Percentiles rank a stretch among this genome's conserved stretches.
phyloP scores from a whole-genome alignment of 306 rosid species.

The Sechiopsis laciniata region DNA sequence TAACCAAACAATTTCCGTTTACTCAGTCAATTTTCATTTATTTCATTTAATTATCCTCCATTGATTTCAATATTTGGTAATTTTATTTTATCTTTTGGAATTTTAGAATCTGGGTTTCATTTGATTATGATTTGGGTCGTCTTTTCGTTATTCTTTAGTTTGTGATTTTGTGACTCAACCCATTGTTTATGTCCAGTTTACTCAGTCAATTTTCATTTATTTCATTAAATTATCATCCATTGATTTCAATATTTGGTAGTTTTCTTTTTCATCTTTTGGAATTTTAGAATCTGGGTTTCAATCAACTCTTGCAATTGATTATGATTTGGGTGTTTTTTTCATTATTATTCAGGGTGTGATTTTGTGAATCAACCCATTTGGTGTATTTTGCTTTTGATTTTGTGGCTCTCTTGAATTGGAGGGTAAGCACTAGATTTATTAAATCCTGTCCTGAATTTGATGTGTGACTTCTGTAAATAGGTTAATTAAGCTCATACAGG shows the following conservation, averaged over 20 bases:
- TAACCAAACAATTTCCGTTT: slow-evolving; percentile 24
- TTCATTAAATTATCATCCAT: slow-evolving; percentile 18
- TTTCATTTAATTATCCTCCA: slow-evolving; percentile 20
- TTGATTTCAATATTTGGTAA: slow-evolving; percentile 33
- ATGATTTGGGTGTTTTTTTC: slow-evolving; percentile 30
- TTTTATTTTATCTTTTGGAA: slow-evolving; percentile 26
- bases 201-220: slow-evolving; percentile 36
- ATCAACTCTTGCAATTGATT: slow-evolving; percentile 33
- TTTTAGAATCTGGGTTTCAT: slow-evolving; percentile 31
- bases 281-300: slow-evolving; percentile 29
- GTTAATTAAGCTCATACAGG: slow-evolving; percentile 13
- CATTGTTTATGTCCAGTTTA: slow-evolving; percentile 16
- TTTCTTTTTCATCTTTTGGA: slow-evolving; percentile 25
- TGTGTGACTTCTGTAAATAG: not conserved
- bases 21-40: slow-evolving; percentile 37
- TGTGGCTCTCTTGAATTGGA: slow-evolving; percentile 7
- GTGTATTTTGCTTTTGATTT: not conserved
- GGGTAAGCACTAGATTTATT: slow-evolving; percentile 10
- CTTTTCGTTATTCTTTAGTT: not conserved
- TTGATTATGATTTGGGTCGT: slow-evolving; percentile 36
- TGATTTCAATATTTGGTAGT: slow-evolving; percentile 29
- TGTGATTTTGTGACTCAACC: slow-evolving; percentile 7
- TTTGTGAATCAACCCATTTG: slow-evolving; percentile 8
- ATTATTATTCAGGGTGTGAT: not conserved
- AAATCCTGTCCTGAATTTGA: not conserved